These are phyloP conservation scores for Fusarium pseudograminearum DNA, from an alignment of 2,329 filamentous ascomycete species.

Conservation along the genomic window DNA sequence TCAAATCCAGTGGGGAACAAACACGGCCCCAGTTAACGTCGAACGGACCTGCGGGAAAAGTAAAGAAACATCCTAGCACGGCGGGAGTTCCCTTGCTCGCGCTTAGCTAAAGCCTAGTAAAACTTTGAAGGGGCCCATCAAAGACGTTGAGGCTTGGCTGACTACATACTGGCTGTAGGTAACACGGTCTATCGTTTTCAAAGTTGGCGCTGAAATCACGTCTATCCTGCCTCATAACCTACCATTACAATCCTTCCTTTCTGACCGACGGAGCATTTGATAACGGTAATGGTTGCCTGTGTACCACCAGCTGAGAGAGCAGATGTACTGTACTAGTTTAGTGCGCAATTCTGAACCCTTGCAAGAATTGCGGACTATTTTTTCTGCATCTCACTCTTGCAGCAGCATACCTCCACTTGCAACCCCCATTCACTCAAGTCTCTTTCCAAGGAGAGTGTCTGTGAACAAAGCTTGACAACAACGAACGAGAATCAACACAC, in stretches of 20 bases:
- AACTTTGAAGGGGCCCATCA: conserved; percentile 18
- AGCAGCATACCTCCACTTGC: conserved; percentile 24
- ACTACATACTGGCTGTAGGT: not conserved
- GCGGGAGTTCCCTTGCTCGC: conserved; percentile 36
- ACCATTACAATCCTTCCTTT: not conserved
- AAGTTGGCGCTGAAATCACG: not conserved
- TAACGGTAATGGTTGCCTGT: not conserved
- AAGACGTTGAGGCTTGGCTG: conserved; percentile 6
- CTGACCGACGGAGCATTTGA: not conserved
- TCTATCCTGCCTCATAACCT: not conserved
- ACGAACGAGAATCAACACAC: conserved; percentile 5
- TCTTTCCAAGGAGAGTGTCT: conserved; percentile 10
- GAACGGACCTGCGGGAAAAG: conserved; percentile 10
- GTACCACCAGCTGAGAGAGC: not conserved
- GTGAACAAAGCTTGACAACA: conserved; percentile 24
- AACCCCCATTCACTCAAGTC: conserved; percentile 4
- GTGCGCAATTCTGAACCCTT: conserved; percentile 10
- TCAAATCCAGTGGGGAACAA: not conserved
- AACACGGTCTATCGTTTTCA: not conserved
- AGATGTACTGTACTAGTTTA: not conserved
- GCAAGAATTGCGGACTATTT: conserved; percentile 19
- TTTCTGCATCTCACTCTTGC: conserved; percentile 41
- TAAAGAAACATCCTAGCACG: conserved; percentile 27
- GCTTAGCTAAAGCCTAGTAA: conserved; percentile 2
- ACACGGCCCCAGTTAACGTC: conserved; percentile 6